Conservation (phyloP, 2,329 filamentous ascomycete genomes). For the Xylariomycetidae sp. region DNA sequence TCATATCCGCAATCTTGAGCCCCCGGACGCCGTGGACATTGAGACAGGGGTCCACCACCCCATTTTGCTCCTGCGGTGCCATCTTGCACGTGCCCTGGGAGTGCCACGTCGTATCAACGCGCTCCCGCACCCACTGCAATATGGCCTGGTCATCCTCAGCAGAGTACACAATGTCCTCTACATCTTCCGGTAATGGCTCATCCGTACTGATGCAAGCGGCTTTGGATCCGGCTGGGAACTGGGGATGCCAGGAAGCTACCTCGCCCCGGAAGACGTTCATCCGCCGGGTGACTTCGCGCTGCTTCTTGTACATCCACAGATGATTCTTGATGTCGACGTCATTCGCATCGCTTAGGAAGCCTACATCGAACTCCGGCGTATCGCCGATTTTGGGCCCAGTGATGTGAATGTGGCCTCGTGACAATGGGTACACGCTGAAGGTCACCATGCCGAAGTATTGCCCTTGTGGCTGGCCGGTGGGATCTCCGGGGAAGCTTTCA, state of each 20-base stretch:
- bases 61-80: slow-evolving; percentile 26
- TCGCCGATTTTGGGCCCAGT: slow-evolving; percentile 23
- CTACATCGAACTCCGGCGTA: slow-evolving; percentile 4
- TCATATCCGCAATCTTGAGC: slow-evolving; percentile 31
- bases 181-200: slow-evolving; percentile 16
- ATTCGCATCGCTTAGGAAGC: slow-evolving; percentile 30
- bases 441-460: slow-evolving; percentile 48
- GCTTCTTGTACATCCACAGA: slow-evolving; percentile 58
- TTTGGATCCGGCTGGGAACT: slow-evolving; percentile 34
- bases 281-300: slow-evolving; percentile 52
- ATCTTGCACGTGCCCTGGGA: slow-evolving; percentile 21
- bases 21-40: slow-evolving; percentile 31
- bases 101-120: slow-evolving; percentile 32
- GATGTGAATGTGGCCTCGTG: slow-evolving; percentile 57
- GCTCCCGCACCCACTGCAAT: slow-evolving; percentile 29
- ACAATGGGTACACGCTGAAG: slow-evolving; percentile 56
- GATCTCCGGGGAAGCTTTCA: slow-evolving; percentile 36
- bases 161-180: slow-evolving; percentile 35
- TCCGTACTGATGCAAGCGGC: slow-evolving; percentile 28
- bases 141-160: slow-evolving; percentile 39
- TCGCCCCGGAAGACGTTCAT: slow-evolving; percentile 44
- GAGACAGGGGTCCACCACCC: slow-evolving; percentile 32
- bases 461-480: slow-evolving; percentile 25
- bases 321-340: slow-evolving; percentile 50
- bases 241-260: slow-evolving; percentile 34